These are phyloP conservation scores for Alternaria sp. DNA, from an alignment of 2,329 filamentous ascomycete genomes.

Conservation along the genomic window DNA sequence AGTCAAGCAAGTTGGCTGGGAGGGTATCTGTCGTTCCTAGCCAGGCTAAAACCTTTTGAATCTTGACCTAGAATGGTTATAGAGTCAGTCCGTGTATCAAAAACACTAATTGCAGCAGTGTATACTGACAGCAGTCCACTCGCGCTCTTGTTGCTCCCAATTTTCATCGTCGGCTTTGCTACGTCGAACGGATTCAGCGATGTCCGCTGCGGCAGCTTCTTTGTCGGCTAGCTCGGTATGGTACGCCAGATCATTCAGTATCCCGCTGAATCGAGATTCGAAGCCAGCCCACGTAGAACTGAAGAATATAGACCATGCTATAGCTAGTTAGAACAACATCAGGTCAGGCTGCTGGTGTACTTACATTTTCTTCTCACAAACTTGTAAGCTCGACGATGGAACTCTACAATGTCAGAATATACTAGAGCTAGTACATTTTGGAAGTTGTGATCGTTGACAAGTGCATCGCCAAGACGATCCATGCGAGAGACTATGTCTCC, in stretches of 20 bases:
- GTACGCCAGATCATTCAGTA: background rate
- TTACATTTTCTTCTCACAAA: background rate
- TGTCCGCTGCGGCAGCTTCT: constrained; percentile 29
- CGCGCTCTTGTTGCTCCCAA: background rate
- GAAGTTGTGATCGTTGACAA: constrained; percentile 1
- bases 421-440: background rate
- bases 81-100: background rate
- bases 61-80: background rate
- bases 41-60: background rate
- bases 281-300: background rate
- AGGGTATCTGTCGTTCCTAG: background rate
- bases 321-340: background rate
- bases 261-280: background rate
- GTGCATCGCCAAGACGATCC: background rate
- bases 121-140: background rate
- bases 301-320: constrained; percentile 2
- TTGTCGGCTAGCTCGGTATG: constrained; percentile 23
- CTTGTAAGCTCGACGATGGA: background rate
- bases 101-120: accelerated
- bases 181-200: constrained; percentile 12
- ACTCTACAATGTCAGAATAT: background rate
- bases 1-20: background rate
- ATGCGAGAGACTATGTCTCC: background rate
- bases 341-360: background rate
- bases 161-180: background rate